Percentiles rank a stretch among this genome's conserved stretches.
Evolutionary conservation across 306 rosid genomes (phyloP).

Genomic region (Vachellia collinsii): DNA sequence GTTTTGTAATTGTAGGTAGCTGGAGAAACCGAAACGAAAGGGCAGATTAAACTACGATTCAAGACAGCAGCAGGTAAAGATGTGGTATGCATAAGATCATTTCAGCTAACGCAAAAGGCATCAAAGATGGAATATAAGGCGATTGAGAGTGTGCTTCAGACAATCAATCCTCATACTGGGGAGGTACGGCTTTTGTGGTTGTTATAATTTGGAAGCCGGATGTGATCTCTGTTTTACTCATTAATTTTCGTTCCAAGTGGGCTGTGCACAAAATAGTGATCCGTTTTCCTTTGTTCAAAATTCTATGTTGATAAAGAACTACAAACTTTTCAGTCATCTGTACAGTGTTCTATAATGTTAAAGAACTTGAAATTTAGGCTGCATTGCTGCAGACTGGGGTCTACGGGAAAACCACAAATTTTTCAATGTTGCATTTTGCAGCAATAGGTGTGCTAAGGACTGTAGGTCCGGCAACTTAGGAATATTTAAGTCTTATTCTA

Average conservation of each 20-base stretch:
- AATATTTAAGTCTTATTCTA: background rate
- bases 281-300: background rate
- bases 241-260: background rate
- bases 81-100: constrained; percentile 86
- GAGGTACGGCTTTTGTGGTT: constrained; percentile 52
- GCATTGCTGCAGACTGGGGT: background rate
- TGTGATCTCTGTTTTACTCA: background rate
- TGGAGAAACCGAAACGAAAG: constrained; percentile 96
- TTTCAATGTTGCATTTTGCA: background rate
- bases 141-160: constrained; percentile 94
- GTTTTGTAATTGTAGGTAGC: constrained; percentile 56
- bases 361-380: background rate
- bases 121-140: constrained; percentile 97
- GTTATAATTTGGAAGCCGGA: background rate
- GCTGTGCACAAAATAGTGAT: background rate
- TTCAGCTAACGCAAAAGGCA: constrained; percentile 92
- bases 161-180: constrained; percentile 88
- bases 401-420: background rate
- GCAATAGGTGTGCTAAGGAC: background rate
- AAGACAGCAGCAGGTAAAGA: constrained; percentile 89
- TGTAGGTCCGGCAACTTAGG: background rate
- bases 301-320: constrained; percentile 4
- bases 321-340: background rate
- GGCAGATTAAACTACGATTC: constrained; percentile 92
- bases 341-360: background rate